Evolutionary conservation across 2,329 filamentous ascomycete genomes (phyloP).

Genomic region (Periconia sp.): DNA sequence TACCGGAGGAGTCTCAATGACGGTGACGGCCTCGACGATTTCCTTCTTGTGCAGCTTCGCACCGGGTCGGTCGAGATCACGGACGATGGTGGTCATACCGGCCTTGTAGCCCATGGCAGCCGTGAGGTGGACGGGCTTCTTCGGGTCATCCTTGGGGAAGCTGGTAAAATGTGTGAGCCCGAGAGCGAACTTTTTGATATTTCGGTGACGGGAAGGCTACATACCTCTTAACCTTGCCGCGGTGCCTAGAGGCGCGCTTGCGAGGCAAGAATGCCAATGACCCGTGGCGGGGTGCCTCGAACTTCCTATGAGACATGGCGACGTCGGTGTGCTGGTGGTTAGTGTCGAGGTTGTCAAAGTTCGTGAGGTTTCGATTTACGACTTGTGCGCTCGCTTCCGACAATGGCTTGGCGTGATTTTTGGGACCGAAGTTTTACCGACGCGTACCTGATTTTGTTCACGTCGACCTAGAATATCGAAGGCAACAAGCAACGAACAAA

Average conservation of each 20-base stretch:
- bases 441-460: slow-evolving; percentile 34
- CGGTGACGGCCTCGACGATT: slow-evolving; percentile 51
- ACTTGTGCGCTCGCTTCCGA: too few species aligned
- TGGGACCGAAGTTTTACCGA: slow-evolving; percentile 16
- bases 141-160: slow-evolving; percentile 99
- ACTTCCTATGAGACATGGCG: slow-evolving; percentile 67
- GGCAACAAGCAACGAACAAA: slow-evolving; percentile 27
- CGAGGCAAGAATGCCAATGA: slow-evolving; percentile 64
- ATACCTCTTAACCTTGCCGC: slow-evolving; percentile 98
- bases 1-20: slow-evolving; percentile 65
- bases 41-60: slow-evolving; percentile 95
- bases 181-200: slow-evolving; percentile 22
- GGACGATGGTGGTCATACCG: slow-evolving; percentile 99
- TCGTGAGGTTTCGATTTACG: too few species aligned
- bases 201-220: slow-evolving; percentile 46
- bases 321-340: slow-evolving; percentile 42
- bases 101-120: slow-evolving; percentile 99
- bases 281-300: slow-evolving; percentile 92
- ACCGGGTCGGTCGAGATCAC: slow-evolving; percentile 97
- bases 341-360: slow-evolving; percentile 38
- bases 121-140: slow-evolving; percentile 99
- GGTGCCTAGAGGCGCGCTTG: slow-evolving; percentile 92
- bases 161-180: slow-evolving; percentile 55
- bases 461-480: slow-evolving; percentile 28
- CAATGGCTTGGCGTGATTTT: slow-evolving; percentile 1